Evolutionary conservation across 805 yeast species (phyloP).

Genomic region (Suhomyces sp.): DNA sequence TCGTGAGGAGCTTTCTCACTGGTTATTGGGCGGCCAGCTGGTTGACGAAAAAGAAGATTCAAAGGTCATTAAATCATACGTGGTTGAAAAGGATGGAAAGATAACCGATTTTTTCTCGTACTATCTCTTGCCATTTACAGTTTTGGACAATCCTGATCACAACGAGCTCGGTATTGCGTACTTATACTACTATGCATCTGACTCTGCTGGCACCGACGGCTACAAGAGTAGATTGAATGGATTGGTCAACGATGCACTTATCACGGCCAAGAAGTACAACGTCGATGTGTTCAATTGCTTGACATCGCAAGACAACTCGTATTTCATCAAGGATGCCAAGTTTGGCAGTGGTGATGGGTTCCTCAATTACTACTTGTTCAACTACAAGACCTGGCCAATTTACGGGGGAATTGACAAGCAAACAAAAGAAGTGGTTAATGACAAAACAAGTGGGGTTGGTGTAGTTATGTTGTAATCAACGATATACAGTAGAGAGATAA

Average conservation of each 20-base stretch:
- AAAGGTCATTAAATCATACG: constrained; percentile 73
- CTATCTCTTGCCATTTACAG: constrained; percentile 84
- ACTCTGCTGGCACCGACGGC: constrained; percentile 43
- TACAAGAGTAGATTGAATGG: constrained; percentile 58
- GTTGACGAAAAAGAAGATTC: constrained; percentile 19
- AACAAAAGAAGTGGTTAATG: constrained; percentile 49
- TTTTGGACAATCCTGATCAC: constrained; percentile 62
- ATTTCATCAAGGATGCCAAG: constrained; percentile 76
- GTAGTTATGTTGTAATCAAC: constrained; percentile 67
- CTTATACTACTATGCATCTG: constrained; percentile 83
- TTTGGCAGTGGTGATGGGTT: constrained; percentile 94
- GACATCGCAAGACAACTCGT: constrained; percentile 83
- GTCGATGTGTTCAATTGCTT: constrained; percentile 95
- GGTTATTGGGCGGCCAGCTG: constrained; percentile 59
- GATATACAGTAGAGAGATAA: not conserved
- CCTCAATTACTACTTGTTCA: constrained; percentile 87
- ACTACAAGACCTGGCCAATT: constrained; percentile 79
- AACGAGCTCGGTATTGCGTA: constrained; percentile 81
- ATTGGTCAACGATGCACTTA: constrained; percentile 70
- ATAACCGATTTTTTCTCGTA: constrained; percentile 89
- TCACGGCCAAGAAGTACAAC: constrained; percentile 61
- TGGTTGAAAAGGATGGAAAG: constrained; percentile 62
- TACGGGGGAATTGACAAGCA: constrained; percentile 71
- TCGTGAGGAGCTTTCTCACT: constrained; percentile 72
- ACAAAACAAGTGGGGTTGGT: constrained; percentile 77